Base-by-base conservation (phyloP, 768 basidiomycete species). In the Xerocomellus dryophilus region DNA sequence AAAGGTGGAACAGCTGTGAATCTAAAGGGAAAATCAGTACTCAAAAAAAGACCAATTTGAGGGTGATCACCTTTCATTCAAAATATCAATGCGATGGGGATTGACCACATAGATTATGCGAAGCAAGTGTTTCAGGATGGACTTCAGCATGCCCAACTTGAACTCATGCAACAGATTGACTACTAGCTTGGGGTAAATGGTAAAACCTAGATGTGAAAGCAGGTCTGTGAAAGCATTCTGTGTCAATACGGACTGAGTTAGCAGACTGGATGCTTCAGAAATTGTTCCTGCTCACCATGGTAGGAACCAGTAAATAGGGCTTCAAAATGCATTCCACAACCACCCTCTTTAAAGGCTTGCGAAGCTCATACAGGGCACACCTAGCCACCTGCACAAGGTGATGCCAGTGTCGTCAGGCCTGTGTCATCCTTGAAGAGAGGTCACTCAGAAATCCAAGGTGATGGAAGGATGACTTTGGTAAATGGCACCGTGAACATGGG, bases 101-200 rank as follows among this genome's bases (percentile, higher is more conserved):
- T 40, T 2, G 3, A 46, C 12, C 7, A 7, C 21, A 11, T 31
- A 43, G 1, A 54, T n/a, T 4, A 54, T 54, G 1, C n/a, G 3
- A 5, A 45, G 29, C 3, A 54, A 17, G 25, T 54, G 48, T 14
- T 31, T 44, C 0, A 54, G 43, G 4, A 40, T 9, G 1, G 35
- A 17, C 43, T 50, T 54, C 14, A 31, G 8, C 1, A 45, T 7
- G 0, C 48, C 43, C 7, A 54, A 18, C 5, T 50, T n/a, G 4
- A 54, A 54, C 10, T 54, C 21, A 7, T 54, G 47, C 15, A 54
- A 27, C 17, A 50, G 7, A 44, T 54, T 21, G 0, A 54, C 53
- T 6, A 54, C 23, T 1, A 54, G 36, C 0, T 9, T 12, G 10
- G 29, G 23, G 8, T 17, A 38, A 7, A 54, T 50, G 4, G 4